A percentile compares a stretch with the other conserved stretches of the same genome.
These are phyloP conservation scores for Aspergillus sp. DNA, from an alignment of 2,329 filamentous ascomycete genomes.

Conservation along the genomic window DNA sequence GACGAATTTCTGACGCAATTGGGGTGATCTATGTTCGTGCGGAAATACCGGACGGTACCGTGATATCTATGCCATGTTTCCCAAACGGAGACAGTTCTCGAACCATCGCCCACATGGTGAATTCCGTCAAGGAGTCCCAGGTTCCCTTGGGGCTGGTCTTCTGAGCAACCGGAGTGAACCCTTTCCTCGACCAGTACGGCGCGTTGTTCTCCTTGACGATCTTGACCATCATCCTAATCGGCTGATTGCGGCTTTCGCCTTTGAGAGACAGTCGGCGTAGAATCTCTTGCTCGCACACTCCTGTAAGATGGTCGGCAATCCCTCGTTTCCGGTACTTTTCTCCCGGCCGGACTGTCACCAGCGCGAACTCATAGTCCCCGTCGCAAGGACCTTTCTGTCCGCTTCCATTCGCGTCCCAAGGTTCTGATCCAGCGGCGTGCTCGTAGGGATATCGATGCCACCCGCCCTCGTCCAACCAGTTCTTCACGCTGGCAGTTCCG, in stretches of 20 bases:
- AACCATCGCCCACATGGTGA: conserved; percentile 11
- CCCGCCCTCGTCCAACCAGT: conserved; percentile 8
- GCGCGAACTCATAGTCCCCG: conserved; percentile 8
- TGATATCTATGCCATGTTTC: neutral
- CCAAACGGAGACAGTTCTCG: conserved; percentile 2
- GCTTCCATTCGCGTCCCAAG: conserved; percentile 1
- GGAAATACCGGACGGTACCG: neutral
- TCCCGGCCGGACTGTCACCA: conserved; percentile 6
- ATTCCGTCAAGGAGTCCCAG: conserved; percentile 5
- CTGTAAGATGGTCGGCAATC: conserved; percentile 4
- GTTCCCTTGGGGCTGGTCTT: conserved; percentile 6
- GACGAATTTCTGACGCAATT: too few species aligned
- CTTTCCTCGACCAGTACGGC: conserved; percentile 10
- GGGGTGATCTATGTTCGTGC: too few species aligned
- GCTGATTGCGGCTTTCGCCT: neutral
- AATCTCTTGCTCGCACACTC: conserved; percentile 7
- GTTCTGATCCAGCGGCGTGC: neutral
- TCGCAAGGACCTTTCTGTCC: conserved; percentile 2
- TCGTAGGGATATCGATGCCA: conserved; percentile 3
- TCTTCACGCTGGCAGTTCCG: conserved; percentile 10
- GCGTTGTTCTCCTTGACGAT: conserved; percentile 8
- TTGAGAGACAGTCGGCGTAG: conserved; percentile 2
- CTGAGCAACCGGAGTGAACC: conserved; percentile 6
- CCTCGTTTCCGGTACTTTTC: conserved; percentile 6
- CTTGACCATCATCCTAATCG: conserved; percentile 8